Conservation (phyloP, 2,329 filamentous ascomycete species). For the Colletotrichum zoysiae region DNA sequence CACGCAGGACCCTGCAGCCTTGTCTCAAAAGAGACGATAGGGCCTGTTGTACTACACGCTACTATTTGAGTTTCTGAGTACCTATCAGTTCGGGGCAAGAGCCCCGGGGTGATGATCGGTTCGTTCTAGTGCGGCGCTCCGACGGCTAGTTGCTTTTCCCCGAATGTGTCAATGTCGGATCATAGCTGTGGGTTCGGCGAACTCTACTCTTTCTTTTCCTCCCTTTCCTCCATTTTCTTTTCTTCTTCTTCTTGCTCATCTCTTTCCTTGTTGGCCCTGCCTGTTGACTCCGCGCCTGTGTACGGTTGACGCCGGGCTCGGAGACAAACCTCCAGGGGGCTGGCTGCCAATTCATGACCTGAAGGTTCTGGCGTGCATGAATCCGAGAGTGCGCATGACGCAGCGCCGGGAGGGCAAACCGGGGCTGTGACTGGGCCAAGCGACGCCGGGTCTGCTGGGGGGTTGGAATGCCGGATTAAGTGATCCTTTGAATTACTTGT, state of each 20-base stretch:
- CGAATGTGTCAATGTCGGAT: not conserved
- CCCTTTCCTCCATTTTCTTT: not conserved
- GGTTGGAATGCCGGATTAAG: not conserved
- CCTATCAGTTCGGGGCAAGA: not conserved
- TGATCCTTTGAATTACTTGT: not conserved
- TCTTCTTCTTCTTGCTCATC: no score
- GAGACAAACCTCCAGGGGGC: not conserved
- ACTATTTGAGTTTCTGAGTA: not conserved
- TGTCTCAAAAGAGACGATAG: not conserved
- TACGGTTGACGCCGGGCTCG: no score
- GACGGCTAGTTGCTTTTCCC: not conserved
- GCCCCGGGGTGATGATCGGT: not conserved
- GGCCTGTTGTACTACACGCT: not conserved
- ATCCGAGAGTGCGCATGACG: not conserved
- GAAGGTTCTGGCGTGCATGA: not conserved
- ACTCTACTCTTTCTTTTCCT: not conserved
- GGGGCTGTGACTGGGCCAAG: not conserved
- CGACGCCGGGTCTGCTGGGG: not conserved
- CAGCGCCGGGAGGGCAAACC: not conserved
- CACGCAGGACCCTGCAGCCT: slow-evolving; percentile 13
- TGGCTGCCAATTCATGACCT: not conserved
- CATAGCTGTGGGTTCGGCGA: not conserved
- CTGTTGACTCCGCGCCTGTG: not conserved
- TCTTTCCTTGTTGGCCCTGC: no score
- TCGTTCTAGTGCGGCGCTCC: not conserved